Evolutionary conservation across 441 rosid genomes (phyloP).

Genomic region (Mallotus repandus): DNA sequence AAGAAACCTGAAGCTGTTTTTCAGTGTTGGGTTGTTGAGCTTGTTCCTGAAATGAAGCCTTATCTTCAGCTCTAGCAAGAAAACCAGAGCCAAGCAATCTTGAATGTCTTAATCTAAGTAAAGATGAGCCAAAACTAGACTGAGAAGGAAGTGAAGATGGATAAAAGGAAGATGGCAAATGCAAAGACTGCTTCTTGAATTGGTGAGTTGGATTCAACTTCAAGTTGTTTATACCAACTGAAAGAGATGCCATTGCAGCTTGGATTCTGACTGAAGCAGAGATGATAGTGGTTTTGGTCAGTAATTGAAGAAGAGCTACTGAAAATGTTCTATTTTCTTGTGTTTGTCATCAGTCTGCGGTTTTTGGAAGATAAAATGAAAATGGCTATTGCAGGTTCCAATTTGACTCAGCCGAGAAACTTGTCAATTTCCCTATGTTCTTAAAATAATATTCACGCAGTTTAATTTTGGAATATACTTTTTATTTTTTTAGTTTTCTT

Average conservation of each 20-base stretch:
- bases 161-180: constrained; percentile 22
- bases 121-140: constrained; percentile 31
- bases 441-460: too few relatives aligned
- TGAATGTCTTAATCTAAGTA: constrained; percentile 36
- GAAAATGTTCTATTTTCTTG: too few relatives aligned
- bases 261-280: too few relatives aligned
- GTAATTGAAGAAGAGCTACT: constrained; percentile 3
- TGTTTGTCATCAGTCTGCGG: not conserved
- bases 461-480: too few relatives aligned
- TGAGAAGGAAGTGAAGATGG: constrained; percentile 31
- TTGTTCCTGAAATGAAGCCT: constrained; percentile 41
- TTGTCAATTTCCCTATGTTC: too few relatives aligned
- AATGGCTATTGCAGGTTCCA: not conserved
- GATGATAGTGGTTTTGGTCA: not conserved
- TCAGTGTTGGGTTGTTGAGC: constrained; percentile 37
- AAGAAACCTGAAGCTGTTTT: constrained; percentile 47
- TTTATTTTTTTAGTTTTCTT: too few relatives aligned
- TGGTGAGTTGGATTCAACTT: constrained; percentile 28
- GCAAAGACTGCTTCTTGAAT: constrained; percentile 30
- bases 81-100: constrained; percentile 42
- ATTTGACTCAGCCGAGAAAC: too few relatives aligned
- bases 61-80: constrained; percentile 73
- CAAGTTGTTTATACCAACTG: constrained; percentile 38
- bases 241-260: constrained; percentile 54
- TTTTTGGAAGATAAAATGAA: not conserved